phyloP scores from a whole-genome alignment of 208 protist species.

The Herpetomonas muscarum region DNA sequence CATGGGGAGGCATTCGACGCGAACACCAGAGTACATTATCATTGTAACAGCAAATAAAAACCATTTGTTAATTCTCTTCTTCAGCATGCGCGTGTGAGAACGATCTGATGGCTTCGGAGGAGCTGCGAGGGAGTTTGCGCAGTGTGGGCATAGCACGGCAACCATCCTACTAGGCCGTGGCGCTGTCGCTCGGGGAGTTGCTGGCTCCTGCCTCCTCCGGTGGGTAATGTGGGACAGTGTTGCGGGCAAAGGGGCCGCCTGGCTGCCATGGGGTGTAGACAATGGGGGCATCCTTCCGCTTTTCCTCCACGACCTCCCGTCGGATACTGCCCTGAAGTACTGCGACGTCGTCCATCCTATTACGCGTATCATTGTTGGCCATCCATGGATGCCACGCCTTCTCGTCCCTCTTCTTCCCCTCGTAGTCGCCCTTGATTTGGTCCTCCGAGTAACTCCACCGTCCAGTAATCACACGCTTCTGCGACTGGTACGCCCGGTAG shows the following conservation, averaged over 20 bases:
- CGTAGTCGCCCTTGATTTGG: slow-evolving; percentile 30
- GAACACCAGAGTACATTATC: too few relatives aligned
- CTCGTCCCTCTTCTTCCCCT: slow-evolving; percentile 18
- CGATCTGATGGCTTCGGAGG: too few relatives aligned
- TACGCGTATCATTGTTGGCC: slow-evolving; percentile 51
- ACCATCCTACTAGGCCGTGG: too few relatives aligned
- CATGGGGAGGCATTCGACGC: too few relatives aligned
- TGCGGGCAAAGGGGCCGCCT: slow-evolving; percentile 66
- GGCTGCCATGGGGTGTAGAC: slow-evolving; percentile 80
- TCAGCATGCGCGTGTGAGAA: too few relatives aligned
- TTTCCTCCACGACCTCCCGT: slow-evolving; percentile 57
- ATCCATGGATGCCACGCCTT: slow-evolving; percentile 77
- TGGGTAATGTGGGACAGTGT: slow-evolving; percentile 15
- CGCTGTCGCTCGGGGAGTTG: neutral
- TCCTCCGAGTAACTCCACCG: slow-evolving; percentile 82
- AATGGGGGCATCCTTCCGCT: slow-evolving; percentile 40
- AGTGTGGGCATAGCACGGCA: too few relatives aligned
- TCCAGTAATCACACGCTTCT: slow-evolving; percentile 54
- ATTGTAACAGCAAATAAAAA: too few relatives aligned
- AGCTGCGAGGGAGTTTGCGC: too few relatives aligned
- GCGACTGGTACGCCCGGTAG: slow-evolving; percentile 57
- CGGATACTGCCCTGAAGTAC: slow-evolving; percentile 72
- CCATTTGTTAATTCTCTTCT: too few relatives aligned
- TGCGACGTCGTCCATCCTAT: slow-evolving; percentile 75
- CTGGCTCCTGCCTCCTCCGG: neutral